A percentile compares a stretch with the other conserved stretches of the same genome.
Conservation (phyloP, 805 yeast species). For the Kodamaea fukazawae region DNA sequence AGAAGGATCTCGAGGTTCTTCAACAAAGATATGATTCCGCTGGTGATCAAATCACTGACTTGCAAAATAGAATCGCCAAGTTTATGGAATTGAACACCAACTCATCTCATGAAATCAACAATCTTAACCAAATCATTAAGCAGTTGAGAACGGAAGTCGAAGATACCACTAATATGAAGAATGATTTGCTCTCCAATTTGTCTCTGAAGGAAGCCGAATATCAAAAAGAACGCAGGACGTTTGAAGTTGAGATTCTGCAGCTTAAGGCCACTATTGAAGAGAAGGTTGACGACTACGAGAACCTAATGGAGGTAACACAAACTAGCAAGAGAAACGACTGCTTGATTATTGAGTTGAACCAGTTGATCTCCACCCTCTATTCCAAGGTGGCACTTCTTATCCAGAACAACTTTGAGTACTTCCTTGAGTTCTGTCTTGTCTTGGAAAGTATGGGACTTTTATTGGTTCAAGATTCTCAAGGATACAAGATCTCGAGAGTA, state of each 20-base stretch:
- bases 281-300: conserved; percentile 39
- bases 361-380: conserved; percentile 9
- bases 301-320: conserved; percentile 40
- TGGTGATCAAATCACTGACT: conserved; percentile 15
- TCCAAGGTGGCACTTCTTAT: conserved; percentile 11
- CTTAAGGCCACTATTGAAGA: conserved; percentile 47
- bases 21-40: too few relatives aligned
- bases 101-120: conserved; percentile 11
- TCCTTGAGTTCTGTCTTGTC: conserved; percentile 51
- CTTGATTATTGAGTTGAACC: conserved; percentile 27
- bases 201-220: conserved; percentile 61
- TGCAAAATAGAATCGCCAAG: conserved; percentile 13
- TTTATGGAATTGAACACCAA: conserved; percentile 12
- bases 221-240: conserved; percentile 48
- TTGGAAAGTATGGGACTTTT: conserved; percentile 78
- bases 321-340: conserved; percentile 22
- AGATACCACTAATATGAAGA: conserved; percentile 43
- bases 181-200: conserved; percentile 66
- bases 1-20: neutral
- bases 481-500: conserved; percentile 63
- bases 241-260: conserved; percentile 49
- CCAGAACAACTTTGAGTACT: conserved; percentile 22
- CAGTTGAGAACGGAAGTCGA: conserved; percentile 17
- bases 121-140: conserved; percentile 14
- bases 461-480: conserved; percentile 42